Evolutionary conservation across 345 rosid species (phyloP), one percentile per base, ranked within the genome.

Genomic region (Abelmoschus esculentus): DNA sequence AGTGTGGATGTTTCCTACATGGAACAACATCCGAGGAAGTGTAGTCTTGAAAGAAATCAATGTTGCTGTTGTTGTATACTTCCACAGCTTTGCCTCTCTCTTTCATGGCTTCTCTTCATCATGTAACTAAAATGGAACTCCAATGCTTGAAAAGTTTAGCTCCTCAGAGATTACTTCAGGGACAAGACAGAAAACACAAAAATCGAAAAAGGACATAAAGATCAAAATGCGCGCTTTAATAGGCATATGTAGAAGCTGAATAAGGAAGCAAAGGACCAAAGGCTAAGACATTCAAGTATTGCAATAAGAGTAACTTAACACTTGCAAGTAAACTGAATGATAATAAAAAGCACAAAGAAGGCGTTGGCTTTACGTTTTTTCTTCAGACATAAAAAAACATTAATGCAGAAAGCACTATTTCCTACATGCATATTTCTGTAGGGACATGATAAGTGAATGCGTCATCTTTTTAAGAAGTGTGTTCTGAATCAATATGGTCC

Each of bases 31-130:
- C 96, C 0, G 87, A 85, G 0, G 90, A 81, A 18, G 76, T 66
- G 76, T 81, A 84, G 55, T 81, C 87, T 40, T 78, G 72, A 12
- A 75, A 81, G 68, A 79, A 68, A 46, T 75, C 85, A 44, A 38
- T 40, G 31, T 73, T 54, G 14, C 9, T 50, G 19, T 50, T 77
- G 70, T 38, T 67, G 70, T 76, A 85, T 12, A 77, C 73, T 75
- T 83, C 90, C 79, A 89, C 87, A 29, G 82, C 90, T 77, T 89
- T 93, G 14, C 97, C 98, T 81, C 92, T 86, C 66, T 90, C 96
- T 83, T 78, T 89, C 97, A 90, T 93, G 54, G 77, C 76, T 75
- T 19, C 22, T 22, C 57, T 40, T 36, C 29, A 18, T n/a, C 26
- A 15, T 68, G 32, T 19, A 26, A 10, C 26, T 53, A 56, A 19